Evolutionary conservation across 768 basidiomycete genomes (phyloP).

Genomic region (Infundibulicybe gibba): DNA sequence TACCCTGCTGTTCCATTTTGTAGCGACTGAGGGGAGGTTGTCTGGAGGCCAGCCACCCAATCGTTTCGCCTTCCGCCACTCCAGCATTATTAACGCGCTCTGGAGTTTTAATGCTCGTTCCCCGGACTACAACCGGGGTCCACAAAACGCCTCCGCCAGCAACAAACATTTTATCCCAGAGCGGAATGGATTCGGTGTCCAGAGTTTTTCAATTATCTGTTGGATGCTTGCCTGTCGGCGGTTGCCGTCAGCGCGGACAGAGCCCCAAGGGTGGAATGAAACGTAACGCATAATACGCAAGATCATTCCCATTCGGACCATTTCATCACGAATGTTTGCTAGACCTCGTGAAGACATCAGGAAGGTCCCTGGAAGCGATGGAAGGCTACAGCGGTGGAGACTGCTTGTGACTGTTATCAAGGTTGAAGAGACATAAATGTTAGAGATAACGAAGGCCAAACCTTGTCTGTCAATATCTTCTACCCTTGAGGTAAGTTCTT

Average conservation of each 20-base stretch:
- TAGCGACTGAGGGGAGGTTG: slow-evolving; percentile 40
- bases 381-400: slow-evolving; percentile 29
- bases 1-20: slow-evolving; percentile 19
- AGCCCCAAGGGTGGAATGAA: slow-evolving; percentile 78
- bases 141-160: slow-evolving; percentile 65
- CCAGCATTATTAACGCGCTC: slow-evolving; percentile 5
- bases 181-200: slow-evolving; percentile 28
- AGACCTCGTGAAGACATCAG: slow-evolving; percentile 37
- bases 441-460: slow-evolving; percentile 11
- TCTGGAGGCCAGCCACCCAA: slow-evolving; percentile 65
- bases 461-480: slow-evolving; percentile 45
- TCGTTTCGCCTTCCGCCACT: slow-evolving; percentile 9
- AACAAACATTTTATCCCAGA: slow-evolving; percentile 32
- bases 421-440: slow-evolving; percentile 5
- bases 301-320: slow-evolving; percentile 38
- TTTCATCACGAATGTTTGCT: slow-evolving; percentile 24
- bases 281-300: slow-evolving; percentile 62
- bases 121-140: slow-evolving; percentile 44
- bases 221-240: slow-evolving; percentile 44
- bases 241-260: slow-evolving; percentile 54
- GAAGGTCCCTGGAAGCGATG: slow-evolving; percentile 49
- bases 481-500: slow-evolving; percentile 27
- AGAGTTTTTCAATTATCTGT: slow-evolving; percentile 47
- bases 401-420: slow-evolving; percentile 35
- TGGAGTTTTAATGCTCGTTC: slow-evolving; percentile 16